A percentile compares a stretch with the other conserved stretches of the same genome.
phyloP scores from a whole-genome alignment of 345 rosid species.

The Ceriops decandra region DNA sequence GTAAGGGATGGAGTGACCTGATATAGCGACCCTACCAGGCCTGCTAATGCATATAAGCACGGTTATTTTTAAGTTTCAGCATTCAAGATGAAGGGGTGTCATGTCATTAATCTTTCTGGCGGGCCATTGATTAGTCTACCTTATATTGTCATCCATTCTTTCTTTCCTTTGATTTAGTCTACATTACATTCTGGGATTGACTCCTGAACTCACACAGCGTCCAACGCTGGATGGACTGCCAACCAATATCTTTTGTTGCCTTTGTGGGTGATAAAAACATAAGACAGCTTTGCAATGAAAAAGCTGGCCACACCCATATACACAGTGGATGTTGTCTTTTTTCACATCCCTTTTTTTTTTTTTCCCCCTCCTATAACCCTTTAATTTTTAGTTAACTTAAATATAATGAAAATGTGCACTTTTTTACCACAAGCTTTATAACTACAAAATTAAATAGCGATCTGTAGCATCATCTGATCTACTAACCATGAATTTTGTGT shows the following conservation, averaged over 20 bases:
- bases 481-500: no score
- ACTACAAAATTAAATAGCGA: no score
- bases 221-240: conserved; percentile 33
- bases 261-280: background rate
- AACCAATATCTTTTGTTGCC: conserved; percentile 25
- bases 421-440: no score
- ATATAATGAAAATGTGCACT: no score
- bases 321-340: background rate
- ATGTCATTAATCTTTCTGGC: background rate
- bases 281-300: conserved; percentile 15
- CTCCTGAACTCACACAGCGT: conserved; percentile 25
- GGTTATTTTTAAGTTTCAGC: no score
- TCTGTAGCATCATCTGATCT: no score
- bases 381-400: background rate
- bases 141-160: background rate
- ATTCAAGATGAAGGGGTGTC: no score
- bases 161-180: background rate
- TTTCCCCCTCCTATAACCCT: background rate
- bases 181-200: conserved; percentile 13
- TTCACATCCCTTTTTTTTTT: background rate
- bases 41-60: background rate
- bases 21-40: background rate
- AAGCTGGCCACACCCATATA: conserved; percentile 4
- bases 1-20: background rate
- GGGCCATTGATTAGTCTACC: background rate